Percentiles rank a stretch among this genome's conserved stretches.
Evolutionary conservation across 148 eudicot genomes (phyloP).

Genomic region (Camellia granthamiana): DNA sequence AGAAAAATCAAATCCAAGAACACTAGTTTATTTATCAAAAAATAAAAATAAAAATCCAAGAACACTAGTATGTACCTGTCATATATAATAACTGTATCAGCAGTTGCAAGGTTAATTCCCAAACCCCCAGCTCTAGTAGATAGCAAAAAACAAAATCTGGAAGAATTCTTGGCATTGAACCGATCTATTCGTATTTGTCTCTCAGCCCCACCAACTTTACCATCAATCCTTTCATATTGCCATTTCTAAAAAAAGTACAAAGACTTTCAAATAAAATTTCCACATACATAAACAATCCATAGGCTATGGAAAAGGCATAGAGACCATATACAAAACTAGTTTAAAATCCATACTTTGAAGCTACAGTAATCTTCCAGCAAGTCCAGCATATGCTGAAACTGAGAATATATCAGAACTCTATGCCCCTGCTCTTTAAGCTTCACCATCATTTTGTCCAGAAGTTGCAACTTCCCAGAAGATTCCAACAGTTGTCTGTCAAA

Average conservation of each 20-base stretch:
- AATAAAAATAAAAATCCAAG: no score
- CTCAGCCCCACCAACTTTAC: slow-evolving; percentile 94
- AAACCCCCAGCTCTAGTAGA: slow-evolving; percentile 99
- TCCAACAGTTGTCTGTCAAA: slow-evolving; percentile 79
- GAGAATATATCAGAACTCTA: slow-evolving; percentile 91
- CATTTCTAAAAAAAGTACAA: slow-evolving; percentile 57
- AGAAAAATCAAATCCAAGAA: not conserved
- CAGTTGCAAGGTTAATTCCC: slow-evolving; percentile 99
- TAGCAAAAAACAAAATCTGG: slow-evolving; percentile 87
- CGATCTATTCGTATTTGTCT: slow-evolving; percentile 96
- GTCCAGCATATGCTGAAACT: slow-evolving; percentile 95
- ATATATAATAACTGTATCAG: slow-evolving; percentile 96
- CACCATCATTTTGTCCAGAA: slow-evolving; percentile 95
- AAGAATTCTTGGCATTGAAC: slow-evolving; percentile 90
- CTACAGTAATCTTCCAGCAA: slow-evolving; percentile 89
- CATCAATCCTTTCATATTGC: slow-evolving; percentile 96
- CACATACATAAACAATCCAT: not conserved
- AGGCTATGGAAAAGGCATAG: not conserved
- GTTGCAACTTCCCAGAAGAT: slow-evolving; percentile 80
- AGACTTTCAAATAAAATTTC: not conserved
- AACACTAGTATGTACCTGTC: slow-evolving; percentile 62
- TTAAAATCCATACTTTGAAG: slow-evolving; percentile 45
- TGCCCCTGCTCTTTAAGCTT: slow-evolving; percentile 97
- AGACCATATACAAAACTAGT: slow-evolving; percentile 3
- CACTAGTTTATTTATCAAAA: no score